phyloP scores from a whole-genome alignment of 148 eudicot genomes.

The Arctostaphylos glauca region DNA sequence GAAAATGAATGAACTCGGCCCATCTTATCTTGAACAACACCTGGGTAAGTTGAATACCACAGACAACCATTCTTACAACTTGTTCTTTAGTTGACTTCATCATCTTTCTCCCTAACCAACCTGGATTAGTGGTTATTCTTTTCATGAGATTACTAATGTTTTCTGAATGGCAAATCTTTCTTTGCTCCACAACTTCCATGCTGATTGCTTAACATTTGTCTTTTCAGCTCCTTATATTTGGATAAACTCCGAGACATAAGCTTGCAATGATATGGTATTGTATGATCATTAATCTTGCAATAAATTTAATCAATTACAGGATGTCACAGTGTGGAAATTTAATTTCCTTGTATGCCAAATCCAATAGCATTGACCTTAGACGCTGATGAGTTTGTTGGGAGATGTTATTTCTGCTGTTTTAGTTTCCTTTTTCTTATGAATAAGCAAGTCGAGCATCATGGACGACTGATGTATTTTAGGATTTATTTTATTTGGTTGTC shows the following conservation, averaged over 20 bases:
- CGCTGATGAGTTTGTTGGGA: neutral
- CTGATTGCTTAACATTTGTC: neutral
- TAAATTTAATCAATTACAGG: neutral
- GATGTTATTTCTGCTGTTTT: neutral
- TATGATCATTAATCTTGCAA: neutral
- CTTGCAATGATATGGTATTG: neutral
- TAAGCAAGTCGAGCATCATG: neutral
- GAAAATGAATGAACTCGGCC: constrained; percentile 7
- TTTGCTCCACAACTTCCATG: neutral
- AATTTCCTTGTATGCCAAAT: neutral
- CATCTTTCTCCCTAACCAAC: neutral
- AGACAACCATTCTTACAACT: neutral
- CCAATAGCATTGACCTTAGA: neutral
- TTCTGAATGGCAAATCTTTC: neutral
- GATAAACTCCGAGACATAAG: neutral
- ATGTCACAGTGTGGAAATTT: neutral
- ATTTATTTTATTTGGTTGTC: too few relatives aligned
- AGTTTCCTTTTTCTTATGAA: neutral
- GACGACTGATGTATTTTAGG: neutral
- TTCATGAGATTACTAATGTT: neutral
- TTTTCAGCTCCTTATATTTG: neutral
- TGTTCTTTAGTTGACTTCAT: neutral
- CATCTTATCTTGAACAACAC: constrained; percentile 35
- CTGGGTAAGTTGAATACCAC: constrained; percentile 32
- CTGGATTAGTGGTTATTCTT: neutral